A percentile compares a stretch with the other conserved stretches of the same genome.
Conservation (phyloP, 176 grass and related monocot genomes). For the Lolium multiflorum region DNA sequence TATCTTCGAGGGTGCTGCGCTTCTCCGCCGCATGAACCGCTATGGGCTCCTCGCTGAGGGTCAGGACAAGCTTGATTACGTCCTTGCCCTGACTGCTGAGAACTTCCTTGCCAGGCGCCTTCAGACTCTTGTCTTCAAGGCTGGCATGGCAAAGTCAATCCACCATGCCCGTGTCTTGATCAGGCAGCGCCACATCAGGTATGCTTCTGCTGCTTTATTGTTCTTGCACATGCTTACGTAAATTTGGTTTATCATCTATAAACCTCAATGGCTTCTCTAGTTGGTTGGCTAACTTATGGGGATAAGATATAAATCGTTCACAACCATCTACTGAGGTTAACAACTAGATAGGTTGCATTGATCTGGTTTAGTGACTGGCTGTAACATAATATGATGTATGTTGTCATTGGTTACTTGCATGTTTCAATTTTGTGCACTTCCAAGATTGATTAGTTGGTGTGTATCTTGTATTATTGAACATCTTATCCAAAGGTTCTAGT, state of each 20-base stretch:
- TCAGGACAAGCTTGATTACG: constrained; percentile 84
- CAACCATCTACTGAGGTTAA: constrained; percentile 33
- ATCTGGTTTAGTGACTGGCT: background rate
- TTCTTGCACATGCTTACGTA: background rate
- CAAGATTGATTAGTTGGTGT: too few species aligned
- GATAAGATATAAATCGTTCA: constrained; percentile 14
- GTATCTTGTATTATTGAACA: background rate
- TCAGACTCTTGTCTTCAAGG: constrained; percentile 82
- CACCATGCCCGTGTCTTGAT: constrained; percentile 77
- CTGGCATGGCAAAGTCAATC: constrained; percentile 82
- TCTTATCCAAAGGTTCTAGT: background rate
- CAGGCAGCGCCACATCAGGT: constrained; percentile 85
- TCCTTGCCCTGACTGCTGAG: constrained; percentile 75
- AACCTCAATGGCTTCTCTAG: background rate
- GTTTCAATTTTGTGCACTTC: background rate
- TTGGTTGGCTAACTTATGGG: background rate
- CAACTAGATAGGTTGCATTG: background rate
- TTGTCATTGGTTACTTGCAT: background rate
- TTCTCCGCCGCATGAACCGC: constrained; percentile 75
- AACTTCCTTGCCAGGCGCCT: constrained; percentile 77
- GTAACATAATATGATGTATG: background rate
- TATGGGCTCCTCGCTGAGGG: constrained; percentile 71
- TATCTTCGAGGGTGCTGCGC: constrained; percentile 83
- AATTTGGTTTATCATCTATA: background rate
- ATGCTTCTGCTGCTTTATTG: background rate